phyloP scores from a whole-genome alignment of 305 asterid species.

The Fraxinus ornus region DNA sequence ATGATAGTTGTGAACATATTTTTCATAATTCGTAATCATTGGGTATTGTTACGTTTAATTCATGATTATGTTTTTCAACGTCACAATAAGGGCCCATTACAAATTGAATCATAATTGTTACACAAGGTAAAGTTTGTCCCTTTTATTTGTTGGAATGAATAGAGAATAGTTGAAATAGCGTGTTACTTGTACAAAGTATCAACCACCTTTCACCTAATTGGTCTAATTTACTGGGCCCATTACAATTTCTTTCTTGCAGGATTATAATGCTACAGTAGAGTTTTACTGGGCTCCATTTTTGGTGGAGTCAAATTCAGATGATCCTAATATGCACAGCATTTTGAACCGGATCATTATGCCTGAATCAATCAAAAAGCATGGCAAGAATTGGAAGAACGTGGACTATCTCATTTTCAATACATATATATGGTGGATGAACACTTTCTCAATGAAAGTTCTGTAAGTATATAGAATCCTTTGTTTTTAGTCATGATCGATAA shows the following conservation, averaged over 20 bases:
- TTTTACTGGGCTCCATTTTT: constrained; percentile 91
- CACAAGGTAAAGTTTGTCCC: background rate
- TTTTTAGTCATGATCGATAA: background rate
- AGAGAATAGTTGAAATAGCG: background rate
- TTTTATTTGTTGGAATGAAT: background rate
- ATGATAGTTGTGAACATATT: background rate
- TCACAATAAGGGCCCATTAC: background rate
- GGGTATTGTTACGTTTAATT: background rate
- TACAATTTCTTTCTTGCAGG: constrained; percentile 34
- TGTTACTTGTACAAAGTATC: background rate
- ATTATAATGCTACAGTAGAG: constrained; percentile 85
- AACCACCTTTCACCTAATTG: constrained; percentile 24
- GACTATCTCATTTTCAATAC: constrained; percentile 88
- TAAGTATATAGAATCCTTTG: constrained; percentile 32
- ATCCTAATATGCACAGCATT: constrained; percentile 87
- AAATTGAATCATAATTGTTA: background rate
- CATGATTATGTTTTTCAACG: background rate
- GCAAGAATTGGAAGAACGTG: constrained; percentile 79
- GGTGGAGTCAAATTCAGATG: constrained; percentile 93
- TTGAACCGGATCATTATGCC: constrained; percentile 85
- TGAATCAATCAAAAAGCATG: constrained; percentile 75
- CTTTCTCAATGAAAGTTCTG: constrained; percentile 82
- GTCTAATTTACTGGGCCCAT: background rate
- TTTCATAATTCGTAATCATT: constrained; percentile 13
- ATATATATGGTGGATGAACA: constrained; percentile 99